Conservation (phyloP, 352 stramenopile genomes). For the Phytopythium kandeliae region DNA sequence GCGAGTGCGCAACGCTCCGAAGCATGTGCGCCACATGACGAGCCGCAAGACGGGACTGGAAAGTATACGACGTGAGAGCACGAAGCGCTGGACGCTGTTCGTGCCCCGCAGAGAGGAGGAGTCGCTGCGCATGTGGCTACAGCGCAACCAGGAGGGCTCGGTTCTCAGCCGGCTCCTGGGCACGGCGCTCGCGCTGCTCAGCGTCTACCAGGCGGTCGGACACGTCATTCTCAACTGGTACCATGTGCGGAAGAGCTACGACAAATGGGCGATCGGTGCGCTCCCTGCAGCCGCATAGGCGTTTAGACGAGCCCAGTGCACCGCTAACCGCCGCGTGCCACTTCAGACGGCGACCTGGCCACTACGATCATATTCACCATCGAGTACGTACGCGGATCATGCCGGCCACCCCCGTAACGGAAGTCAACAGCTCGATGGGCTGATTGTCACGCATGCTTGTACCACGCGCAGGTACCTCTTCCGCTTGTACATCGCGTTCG, state of each 20-base stretch:
- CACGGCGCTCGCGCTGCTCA: conserved; percentile 39
- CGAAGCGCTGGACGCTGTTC: conserved; percentile 23
- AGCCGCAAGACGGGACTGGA: conserved; percentile 13
- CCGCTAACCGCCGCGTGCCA: neutral
- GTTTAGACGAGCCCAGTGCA: neutral
- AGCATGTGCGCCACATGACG: conserved; percentile 29
- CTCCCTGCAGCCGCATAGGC: neutral
- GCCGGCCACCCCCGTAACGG: neutral
- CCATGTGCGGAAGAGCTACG: conserved; percentile 16
- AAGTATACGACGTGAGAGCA: conserved; percentile 15
- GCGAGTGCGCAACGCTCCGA: conserved; percentile 18
- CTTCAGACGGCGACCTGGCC: conserved; percentile 43
- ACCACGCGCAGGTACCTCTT: conserved; percentile 32
- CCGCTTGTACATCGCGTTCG: conserved; percentile 53
- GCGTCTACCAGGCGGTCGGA: conserved; percentile 57
- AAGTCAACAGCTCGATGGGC: neutral
- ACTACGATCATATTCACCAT: conserved; percentile 64
- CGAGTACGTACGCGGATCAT: conserved; percentile 31
- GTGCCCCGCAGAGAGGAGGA: conserved; percentile 34
- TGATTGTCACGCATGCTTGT: neutral
- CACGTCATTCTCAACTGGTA: conserved; percentile 66
- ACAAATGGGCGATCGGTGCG: conserved; percentile 47
- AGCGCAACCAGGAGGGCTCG: conserved; percentile 70
- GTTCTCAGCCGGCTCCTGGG: conserved; percentile 37
- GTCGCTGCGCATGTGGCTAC: conserved; percentile 52